Percentiles rank a stretch among this genome's conserved stretches.
These are phyloP conservation scores for Globisporangium radiosum DNA, from an alignment of 352 stramenopile genomes.

Conservation along the genomic window DNA sequence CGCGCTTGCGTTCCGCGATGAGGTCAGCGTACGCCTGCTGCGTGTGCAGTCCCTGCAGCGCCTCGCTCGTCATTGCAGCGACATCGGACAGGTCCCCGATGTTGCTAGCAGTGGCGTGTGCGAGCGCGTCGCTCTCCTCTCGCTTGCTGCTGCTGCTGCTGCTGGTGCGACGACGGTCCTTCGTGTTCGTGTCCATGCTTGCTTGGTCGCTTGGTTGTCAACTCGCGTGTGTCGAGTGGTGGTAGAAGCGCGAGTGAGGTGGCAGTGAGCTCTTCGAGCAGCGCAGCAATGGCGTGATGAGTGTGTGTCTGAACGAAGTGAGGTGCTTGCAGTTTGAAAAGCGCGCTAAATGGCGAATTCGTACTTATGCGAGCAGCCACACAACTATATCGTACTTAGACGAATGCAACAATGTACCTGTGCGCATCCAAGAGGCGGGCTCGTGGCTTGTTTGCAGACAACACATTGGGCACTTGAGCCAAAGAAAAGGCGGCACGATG, in stretches of 20 bases:
- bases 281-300: not conserved
- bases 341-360: not conserved
- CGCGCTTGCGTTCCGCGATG: slow-evolving; percentile 56
- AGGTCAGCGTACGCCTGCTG: slow-evolving; percentile 44
- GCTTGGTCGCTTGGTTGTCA: too few relatives aligned
- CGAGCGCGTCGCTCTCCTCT: slow-evolving; percentile 14
- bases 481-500: not conserved
- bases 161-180: slow-evolving; percentile 15
- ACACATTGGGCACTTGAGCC: not conserved
- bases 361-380: not conserved
- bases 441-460: too few relatives aligned
- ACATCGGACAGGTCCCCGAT: slow-evolving; percentile 9
- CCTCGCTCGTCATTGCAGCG: slow-evolving; percentile 14
- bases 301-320: not conserved
- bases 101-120: not conserved
- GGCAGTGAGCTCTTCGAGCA: too few relatives aligned
- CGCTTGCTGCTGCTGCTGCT: slow-evolving; percentile 14
- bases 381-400: not conserved
- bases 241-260: not conserved
- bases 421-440: too few relatives aligned
- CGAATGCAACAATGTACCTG: too few relatives aligned
- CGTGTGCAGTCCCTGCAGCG: slow-evolving; percentile 18
- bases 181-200: slow-evolving; percentile 1
- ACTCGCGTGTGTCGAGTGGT: not conserved
- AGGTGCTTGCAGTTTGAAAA: too few relatives aligned